These are phyloP conservation scores for Colletotrichum lindemuthianum DNA, from an alignment of 2,329 filamentous ascomycete genomes.

Conservation along the genomic window DNA sequence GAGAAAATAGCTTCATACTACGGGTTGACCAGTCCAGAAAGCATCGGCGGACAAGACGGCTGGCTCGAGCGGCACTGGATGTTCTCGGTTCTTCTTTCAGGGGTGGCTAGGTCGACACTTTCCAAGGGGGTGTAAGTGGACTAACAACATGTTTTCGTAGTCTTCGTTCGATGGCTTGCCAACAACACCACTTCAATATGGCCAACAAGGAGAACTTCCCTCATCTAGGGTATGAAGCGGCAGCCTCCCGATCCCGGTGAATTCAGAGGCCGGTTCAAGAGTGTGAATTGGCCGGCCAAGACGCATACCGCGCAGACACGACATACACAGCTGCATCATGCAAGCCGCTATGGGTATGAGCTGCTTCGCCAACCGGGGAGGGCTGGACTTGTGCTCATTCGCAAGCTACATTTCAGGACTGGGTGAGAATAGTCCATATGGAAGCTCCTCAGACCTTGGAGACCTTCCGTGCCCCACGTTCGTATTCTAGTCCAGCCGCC, in stretches of 20 bases:
- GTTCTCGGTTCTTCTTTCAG: no score
- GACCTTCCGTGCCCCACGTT: conserved; percentile 18
- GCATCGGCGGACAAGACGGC: no score
- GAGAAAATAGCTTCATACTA: no score
- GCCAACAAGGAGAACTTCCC: background rate
- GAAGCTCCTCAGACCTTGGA: conserved; percentile 9
- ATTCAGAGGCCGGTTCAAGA: conserved; percentile 9
- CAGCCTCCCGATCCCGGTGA: conserved; percentile 16
- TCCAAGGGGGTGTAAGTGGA: no score
- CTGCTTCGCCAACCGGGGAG: conserved; percentile 13
- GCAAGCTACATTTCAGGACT: conserved; percentile 17
- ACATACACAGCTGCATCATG: conserved; percentile 27
- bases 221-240: background rate
- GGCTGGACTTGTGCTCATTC: conserved; percentile 11
- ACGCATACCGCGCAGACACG: conserved; percentile 18
- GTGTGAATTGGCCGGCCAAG: background rate
- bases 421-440: conserved; percentile 17
- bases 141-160: no score
- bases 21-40: no score
- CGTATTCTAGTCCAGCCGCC: conserved; percentile 8
- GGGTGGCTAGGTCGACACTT: no score
- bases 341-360: conserved; percentile 26
- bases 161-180: background rate
- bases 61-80: no score
- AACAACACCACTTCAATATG: background rate